A percentile compares a stretch with the other conserved stretches of the same genome.
phyloP scores from a whole-genome alignment of 805 yeast genomes.

The Starmerella gropengiesseri region DNA sequence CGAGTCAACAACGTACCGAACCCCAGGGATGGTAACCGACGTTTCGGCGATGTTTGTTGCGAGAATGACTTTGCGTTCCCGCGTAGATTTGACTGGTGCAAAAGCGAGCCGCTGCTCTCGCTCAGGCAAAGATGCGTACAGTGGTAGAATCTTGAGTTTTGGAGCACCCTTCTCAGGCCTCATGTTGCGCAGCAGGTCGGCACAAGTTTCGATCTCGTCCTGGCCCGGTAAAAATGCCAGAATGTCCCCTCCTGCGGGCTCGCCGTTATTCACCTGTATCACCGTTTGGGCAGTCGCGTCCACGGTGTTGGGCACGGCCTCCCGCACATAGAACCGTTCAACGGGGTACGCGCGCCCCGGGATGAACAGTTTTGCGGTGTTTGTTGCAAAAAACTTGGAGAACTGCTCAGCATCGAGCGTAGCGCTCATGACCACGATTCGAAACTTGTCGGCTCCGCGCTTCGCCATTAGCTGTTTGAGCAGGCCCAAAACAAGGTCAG shows the following conservation, averaged over 20 bases:
- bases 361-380: conserved; percentile 63
- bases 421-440: conserved; percentile 87
- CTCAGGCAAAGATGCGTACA: conserved; percentile 91
- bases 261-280: conserved; percentile 66
- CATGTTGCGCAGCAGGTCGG: conserved; percentile 39
- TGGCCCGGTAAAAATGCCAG: conserved; percentile 90
- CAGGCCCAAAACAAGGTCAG: conserved; percentile 84
- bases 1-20: conserved; percentile 81
- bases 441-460: conserved; percentile 43
- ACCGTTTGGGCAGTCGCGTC: conserved; percentile 66
- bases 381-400: conserved; percentile 53
- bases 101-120: conserved; percentile 74
- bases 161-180: conserved; percentile 68
- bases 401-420: conserved; percentile 86
- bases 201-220: conserved; percentile 88
- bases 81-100: conserved; percentile 44
- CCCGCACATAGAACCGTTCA: conserved; percentile 51
- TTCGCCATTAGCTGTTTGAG: conserved; percentile 53
- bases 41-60: conserved; percentile 98
- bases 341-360: conserved; percentile 89
- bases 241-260: conserved; percentile 73
- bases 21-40: conserved; percentile 90
- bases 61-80: conserved; percentile 62
- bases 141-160: conserved; percentile 60
- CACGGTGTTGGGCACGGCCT: conserved; percentile 68